phyloP scores from a whole-genome alignment of 768 basidiomycete species.

The Mycena sanguinolenta region DNA sequence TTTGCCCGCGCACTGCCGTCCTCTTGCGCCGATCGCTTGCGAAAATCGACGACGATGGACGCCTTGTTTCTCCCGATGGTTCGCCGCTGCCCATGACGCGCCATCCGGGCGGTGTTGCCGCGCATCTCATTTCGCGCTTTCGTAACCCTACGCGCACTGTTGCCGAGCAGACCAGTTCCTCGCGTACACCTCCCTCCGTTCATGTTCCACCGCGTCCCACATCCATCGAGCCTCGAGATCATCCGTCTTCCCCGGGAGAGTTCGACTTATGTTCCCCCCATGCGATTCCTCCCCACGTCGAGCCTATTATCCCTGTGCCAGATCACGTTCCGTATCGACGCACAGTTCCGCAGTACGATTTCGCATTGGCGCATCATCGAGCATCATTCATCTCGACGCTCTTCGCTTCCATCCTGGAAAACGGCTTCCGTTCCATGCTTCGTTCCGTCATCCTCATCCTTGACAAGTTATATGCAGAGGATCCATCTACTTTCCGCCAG shows the following conservation, averaged over 20 bases:
- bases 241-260: neutral
- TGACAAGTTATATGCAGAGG: neutral
- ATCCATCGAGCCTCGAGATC: neutral
- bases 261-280: neutral
- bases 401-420: too few species aligned
- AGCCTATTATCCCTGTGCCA: too few species aligned
- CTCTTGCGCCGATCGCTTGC: slow-evolving; percentile 12
- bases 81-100: slow-evolving; percentile 12
- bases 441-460: neutral
- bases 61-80: neutral
- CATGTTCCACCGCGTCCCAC: neutral
- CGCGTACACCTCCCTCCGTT: neutral
- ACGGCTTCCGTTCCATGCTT: neutral
- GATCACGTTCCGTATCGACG: too few species aligned
- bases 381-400: too few species aligned
- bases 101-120: too few species aligned
- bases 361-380: too few species aligned
- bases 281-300: too few species aligned
- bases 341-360: too few species aligned
- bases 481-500: neutral
- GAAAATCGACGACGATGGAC: neutral
- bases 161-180: neutral
- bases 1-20: slow-evolving; percentile 13
- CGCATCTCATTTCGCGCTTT: too few species aligned
- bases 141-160: too few species aligned